Evolutionary conservation across 139 green algal genomes (phyloP).

Genomic region (Axilococcus clingmanii): DNA sequence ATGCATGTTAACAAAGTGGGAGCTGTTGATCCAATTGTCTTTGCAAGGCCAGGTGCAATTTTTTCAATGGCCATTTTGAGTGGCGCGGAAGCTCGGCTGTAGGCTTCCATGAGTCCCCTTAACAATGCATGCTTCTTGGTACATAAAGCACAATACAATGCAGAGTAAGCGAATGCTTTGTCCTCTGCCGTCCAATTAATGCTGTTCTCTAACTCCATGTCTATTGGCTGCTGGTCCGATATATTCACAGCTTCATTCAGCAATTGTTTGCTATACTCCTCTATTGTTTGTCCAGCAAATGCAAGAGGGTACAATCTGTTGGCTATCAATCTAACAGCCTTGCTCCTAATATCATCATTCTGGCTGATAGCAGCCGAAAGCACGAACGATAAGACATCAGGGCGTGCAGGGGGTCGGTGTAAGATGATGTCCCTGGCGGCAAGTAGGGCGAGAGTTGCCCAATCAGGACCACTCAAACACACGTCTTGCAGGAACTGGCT

Average conservation of each 20-base stretch:
- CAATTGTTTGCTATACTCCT: slow-evolving; percentile 41
- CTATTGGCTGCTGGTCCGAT: not conserved
- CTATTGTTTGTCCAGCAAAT: not conserved
- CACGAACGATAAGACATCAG: slow-evolving; percentile 28
- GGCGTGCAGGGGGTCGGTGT: slow-evolving; percentile 28
- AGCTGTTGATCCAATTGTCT: slow-evolving; percentile 24
- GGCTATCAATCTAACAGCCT: slow-evolving; percentile 46
- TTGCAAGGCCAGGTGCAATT: slow-evolving; percentile 32
- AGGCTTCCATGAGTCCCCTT: slow-evolving; percentile 36
- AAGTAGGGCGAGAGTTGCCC: slow-evolving; percentile 37
- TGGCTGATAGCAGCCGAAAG: slow-evolving; percentile 25
- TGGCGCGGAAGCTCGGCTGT: slow-evolving; percentile 14
- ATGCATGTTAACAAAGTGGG: slow-evolving; percentile 32
- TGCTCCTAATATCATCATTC: slow-evolving; percentile 19
- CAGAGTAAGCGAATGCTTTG: not conserved
- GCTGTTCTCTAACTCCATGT: not conserved
- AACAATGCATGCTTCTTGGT: slow-evolving; percentile 48
- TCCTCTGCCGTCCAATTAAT: not conserved
- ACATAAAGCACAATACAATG: slow-evolving; percentile 55
- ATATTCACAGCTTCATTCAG: slow-evolving; percentile 1
- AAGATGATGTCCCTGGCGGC: slow-evolving; percentile 34
- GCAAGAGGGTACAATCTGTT: slow-evolving; percentile 37
- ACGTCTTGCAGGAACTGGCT: slow-evolving; percentile 31
- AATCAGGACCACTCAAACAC: slow-evolving; percentile 22
- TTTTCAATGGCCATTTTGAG: slow-evolving; percentile 10